These are phyloP conservation scores for Thyridium curvatum DNA, from an alignment of 2,329 filamentous ascomycete species.

Conservation along the genomic window DNA sequence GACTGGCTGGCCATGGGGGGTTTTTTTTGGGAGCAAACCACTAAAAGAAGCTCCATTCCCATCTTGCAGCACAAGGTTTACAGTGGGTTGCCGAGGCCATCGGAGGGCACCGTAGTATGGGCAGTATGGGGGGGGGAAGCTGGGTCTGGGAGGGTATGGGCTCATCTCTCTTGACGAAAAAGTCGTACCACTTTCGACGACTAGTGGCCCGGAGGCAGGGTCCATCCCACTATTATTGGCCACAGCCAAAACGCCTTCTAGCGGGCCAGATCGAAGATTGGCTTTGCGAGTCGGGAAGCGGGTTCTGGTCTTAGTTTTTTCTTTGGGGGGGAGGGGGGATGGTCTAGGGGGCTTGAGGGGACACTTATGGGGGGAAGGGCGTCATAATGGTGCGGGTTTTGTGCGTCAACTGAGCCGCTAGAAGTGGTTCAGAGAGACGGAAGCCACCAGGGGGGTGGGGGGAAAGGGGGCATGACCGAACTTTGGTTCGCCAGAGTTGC, in stretches of 20 bases:
- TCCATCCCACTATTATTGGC: constrained; percentile 1
- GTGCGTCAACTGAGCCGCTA: too few species aligned
- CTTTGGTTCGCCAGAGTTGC: too few species aligned
- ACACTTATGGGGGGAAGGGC: too few species aligned
- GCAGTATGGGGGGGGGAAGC: not conserved
- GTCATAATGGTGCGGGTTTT: too few species aligned
- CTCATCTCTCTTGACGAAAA: not conserved
- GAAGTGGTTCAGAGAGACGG: too few species aligned
- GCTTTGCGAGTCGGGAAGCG: not conserved
- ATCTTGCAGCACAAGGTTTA: too few species aligned
- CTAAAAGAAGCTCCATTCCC: not conserved
- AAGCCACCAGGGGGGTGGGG: too few species aligned
- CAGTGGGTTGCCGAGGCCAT: not conserved
- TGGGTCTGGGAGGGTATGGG: not conserved
- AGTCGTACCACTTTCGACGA: not conserved
- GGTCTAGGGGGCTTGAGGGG: too few species aligned
- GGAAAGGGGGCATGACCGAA: too few species aligned
- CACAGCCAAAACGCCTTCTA: not conserved
- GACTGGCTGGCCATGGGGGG: not conserved
- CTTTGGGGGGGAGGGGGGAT: too few species aligned
- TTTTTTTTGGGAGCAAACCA: not conserved
- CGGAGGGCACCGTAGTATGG: not conserved
- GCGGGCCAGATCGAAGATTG: constrained; percentile 2
- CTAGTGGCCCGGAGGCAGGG: not conserved
- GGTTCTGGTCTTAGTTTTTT: not conserved